These are phyloP conservation scores for Tolypocladium guangdongense DNA, from an alignment of 2,329 filamentous ascomycete species.

Conservation along the genomic window DNA sequence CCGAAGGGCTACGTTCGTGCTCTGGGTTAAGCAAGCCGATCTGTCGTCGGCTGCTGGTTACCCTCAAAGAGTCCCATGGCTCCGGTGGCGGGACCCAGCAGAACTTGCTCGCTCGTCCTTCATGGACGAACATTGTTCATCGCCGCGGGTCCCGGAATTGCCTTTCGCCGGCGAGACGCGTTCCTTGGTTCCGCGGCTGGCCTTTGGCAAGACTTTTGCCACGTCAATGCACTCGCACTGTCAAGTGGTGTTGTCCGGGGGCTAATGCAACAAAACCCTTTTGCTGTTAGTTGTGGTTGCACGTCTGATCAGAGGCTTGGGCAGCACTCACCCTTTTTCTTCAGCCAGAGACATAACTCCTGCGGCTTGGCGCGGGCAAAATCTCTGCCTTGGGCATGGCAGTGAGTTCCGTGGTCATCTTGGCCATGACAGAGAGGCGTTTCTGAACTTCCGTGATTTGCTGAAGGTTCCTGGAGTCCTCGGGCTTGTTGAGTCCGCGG, in stretches of 20 bases:
- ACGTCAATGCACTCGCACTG: conserved; percentile 2
- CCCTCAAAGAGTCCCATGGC: neutral
- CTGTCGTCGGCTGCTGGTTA: neutral
- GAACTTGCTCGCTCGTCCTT: neutral
- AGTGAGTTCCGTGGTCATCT: conserved; percentile 28
- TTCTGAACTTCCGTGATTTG: conserved; percentile 40
- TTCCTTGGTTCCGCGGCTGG: neutral
- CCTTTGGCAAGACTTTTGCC: neutral
- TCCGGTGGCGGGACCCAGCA: neutral
- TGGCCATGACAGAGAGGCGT: conserved; percentile 39
- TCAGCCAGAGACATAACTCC: conserved; percentile 15
- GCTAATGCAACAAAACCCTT: neutral
- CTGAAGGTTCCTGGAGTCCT: conserved; percentile 41
- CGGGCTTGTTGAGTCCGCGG: conserved; percentile 34
- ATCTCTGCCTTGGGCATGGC: conserved; percentile 12
- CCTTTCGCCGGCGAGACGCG: neutral
- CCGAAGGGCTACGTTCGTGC: neutral
- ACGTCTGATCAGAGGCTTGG: too few species aligned
- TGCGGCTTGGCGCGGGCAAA: conserved; percentile 8
- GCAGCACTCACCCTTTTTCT: neutral
- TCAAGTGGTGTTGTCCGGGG: neutral
- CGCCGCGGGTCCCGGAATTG: neutral
- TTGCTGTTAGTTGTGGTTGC: conserved; percentile 7
- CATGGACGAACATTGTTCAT: neutral
- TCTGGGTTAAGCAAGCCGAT: neutral